These are phyloP conservation scores for Alternaria sp. DNA, from an alignment of 2,329 filamentous ascomycete species.

Conservation along the genomic window DNA sequence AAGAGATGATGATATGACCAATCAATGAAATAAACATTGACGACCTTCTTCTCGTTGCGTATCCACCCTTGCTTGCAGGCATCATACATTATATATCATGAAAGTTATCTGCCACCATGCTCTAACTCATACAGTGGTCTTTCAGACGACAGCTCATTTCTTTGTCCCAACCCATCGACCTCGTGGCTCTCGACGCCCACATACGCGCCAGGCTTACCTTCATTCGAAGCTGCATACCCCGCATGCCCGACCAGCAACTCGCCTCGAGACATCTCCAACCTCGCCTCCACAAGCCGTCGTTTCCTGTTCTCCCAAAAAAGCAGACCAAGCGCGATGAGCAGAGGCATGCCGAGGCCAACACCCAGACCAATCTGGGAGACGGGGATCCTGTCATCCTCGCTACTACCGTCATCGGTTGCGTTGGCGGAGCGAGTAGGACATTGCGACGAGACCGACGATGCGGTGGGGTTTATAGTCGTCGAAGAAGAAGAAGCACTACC, in stretches of 20 bases:
- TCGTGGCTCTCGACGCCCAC: not conserved
- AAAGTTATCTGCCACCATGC: not conserved
- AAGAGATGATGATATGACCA: not conserved
- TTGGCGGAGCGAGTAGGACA: not conserved
- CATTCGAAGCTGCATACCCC: not conserved
- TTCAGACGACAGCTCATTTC: not conserved
- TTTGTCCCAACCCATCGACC: not conserved
- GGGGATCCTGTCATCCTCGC: not conserved
- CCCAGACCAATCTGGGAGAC: not conserved
- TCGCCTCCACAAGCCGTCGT: not conserved
- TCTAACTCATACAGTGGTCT: not conserved
- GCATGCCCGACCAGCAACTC: not conserved
- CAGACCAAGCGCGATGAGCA: not conserved
- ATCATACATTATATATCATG: not conserved
- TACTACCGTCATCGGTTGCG: not conserved
- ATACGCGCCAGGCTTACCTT: not conserved
- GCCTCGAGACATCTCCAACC: not conserved
- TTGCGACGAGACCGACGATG: not conserved
- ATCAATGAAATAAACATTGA: not conserved
- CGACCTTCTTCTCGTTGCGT: not conserved
- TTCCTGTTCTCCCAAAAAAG: conserved; percentile 1
- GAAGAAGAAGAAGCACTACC: not conserved
- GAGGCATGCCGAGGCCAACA: not conserved
- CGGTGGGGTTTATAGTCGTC: no score
- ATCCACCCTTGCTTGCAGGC: not conserved